Evolutionary conservation across 2,329 filamentous ascomycete genomes (phyloP).

Genomic region (Macrophomina pseudophaseolina): DNA sequence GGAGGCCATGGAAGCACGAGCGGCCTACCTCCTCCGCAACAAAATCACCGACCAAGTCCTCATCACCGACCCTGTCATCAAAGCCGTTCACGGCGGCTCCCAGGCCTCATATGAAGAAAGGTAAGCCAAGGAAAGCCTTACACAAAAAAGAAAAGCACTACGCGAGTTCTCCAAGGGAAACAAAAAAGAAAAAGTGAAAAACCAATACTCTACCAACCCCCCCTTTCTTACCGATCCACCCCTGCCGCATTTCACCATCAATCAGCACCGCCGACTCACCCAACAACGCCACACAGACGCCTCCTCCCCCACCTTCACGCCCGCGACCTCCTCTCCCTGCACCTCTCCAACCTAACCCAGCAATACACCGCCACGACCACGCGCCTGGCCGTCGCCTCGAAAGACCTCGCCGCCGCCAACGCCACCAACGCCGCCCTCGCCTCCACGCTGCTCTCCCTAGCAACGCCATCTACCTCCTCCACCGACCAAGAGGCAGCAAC

Average conservation of each 20-base stretch:
- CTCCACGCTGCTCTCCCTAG: conserved; percentile 66
- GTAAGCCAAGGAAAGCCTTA: conserved; percentile 46
- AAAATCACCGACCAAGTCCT: conserved; percentile 72
- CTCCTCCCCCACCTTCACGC: conserved; percentile 69
- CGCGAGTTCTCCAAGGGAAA: background rate
- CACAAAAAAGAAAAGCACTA: too few relatives aligned
- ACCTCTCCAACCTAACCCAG: conserved; percentile 64
- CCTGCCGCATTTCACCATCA: too few relatives aligned
- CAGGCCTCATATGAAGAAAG: conserved; percentile 70
- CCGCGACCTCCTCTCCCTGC: conserved; percentile 70
- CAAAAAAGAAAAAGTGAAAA: background rate
- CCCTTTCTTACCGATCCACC: conserved; percentile 26
- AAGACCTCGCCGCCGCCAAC: conserved; percentile 62
- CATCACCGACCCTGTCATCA: conserved; percentile 75
- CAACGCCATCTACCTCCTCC: conserved; percentile 44
- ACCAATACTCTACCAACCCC: conserved; percentile 28
- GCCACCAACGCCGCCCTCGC: conserved; percentile 68
- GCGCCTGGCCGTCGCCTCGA: conserved; percentile 62
- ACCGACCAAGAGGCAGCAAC: conserved; percentile 46
- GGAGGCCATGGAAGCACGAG: conserved; percentile 71
- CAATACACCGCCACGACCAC: conserved; percentile 58
- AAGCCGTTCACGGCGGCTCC: conserved; percentile 73
- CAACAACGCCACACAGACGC: conserved; percentile 54
- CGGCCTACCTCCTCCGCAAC: conserved; percentile 71
- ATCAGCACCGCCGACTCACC: too few relatives aligned